A percentile compares a stretch with the other conserved stretches of the same genome.
Evolutionary conservation across 768 basidiomycete species (phyloP).

Genomic region (Kwoniella pini): DNA sequence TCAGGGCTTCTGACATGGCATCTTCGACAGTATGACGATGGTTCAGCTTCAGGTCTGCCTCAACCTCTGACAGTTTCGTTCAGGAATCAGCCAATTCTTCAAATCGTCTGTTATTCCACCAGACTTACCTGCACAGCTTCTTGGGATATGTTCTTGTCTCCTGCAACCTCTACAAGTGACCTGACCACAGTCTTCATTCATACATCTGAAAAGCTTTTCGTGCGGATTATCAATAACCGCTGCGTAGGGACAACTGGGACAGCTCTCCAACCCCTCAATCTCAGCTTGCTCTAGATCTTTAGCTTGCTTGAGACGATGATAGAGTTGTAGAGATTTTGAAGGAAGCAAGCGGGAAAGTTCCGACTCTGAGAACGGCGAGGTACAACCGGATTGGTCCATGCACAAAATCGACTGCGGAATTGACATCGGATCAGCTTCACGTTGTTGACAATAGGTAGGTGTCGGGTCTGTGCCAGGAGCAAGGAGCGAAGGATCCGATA

Average conservation of each 20-base stretch:
- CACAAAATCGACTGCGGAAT: conserved; percentile 63
- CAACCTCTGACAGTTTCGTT: conserved; percentile 57
- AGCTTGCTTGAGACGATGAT: conserved; percentile 64
- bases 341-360: conserved; percentile 71
- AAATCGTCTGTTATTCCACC: not conserved
- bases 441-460: too few relatives aligned
- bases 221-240: conserved; percentile 70
- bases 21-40: conserved; percentile 80
- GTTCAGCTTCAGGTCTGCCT: conserved; percentile 72
- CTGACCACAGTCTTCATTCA: conserved; percentile 64
- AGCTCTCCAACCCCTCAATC: conserved; percentile 79
- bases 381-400: conserved; percentile 75
- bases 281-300: conserved; percentile 78
- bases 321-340: conserved; percentile 67
- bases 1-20: conserved; percentile 85
- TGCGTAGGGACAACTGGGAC: conserved; percentile 87
- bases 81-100: not conserved
- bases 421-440: not conserved
- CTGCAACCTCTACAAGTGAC: conserved; percentile 80
- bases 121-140: conserved; percentile 51
- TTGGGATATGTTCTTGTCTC: conserved; percentile 59
- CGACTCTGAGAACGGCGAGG: conserved; percentile 66
- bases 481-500: too few relatives aligned
- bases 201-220: conserved; percentile 66
- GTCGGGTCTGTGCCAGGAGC: too few relatives aligned